phyloP scores from a whole-genome alignment of 2,329 filamentous ascomycete genomes.

The Colletotrichum sp. region DNA sequence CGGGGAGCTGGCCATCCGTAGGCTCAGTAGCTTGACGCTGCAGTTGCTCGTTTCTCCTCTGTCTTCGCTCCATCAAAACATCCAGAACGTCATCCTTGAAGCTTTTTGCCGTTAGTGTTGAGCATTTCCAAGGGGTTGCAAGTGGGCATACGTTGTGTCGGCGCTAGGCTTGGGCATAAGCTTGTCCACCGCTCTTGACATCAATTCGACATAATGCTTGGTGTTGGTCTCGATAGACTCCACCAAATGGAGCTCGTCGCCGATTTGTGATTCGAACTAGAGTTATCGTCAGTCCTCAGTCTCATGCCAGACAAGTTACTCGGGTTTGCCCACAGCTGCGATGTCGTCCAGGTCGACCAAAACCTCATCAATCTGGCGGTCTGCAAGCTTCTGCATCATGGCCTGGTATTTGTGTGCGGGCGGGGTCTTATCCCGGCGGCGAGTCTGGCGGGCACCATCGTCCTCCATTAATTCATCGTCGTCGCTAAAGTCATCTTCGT shows the following conservation, averaged over 20 bases:
- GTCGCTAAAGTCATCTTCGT: constrained; percentile 85
- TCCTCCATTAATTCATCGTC: constrained; percentile 95
- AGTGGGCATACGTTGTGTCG: constrained; percentile 71
- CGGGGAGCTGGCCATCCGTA: constrained; percentile 51
- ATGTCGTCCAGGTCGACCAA: constrained; percentile 91
- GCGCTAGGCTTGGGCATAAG: constrained; percentile 79
- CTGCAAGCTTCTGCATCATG: constrained; percentile 84
- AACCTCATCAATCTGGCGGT: constrained; percentile 78
- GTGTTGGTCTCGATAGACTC: constrained; percentile 89
- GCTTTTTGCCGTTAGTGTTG: constrained; percentile 43
- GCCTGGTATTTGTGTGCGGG: constrained; percentile 88
- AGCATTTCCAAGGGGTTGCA: neutral
- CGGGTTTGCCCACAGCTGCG: constrained; percentile 60
- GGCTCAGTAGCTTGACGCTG: constrained; percentile 55
- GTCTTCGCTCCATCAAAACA: constrained; percentile 92
- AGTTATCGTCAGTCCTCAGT: constrained; percentile 53
- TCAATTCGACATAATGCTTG: constrained; percentile 91
- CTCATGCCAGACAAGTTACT: constrained; percentile 81
- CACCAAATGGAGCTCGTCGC: constrained; percentile 75
- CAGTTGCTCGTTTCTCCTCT: constrained; percentile 82
- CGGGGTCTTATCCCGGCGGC: constrained; percentile 51
- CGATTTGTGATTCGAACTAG: constrained; percentile 77
- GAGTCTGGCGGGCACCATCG: constrained; percentile 60
- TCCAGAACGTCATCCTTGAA: constrained; percentile 99
- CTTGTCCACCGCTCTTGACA: constrained; percentile 87